phyloP scores from a whole-genome alignment of 2,329 filamentous ascomycete genomes.

The Lecanicillium sp. region DNA sequence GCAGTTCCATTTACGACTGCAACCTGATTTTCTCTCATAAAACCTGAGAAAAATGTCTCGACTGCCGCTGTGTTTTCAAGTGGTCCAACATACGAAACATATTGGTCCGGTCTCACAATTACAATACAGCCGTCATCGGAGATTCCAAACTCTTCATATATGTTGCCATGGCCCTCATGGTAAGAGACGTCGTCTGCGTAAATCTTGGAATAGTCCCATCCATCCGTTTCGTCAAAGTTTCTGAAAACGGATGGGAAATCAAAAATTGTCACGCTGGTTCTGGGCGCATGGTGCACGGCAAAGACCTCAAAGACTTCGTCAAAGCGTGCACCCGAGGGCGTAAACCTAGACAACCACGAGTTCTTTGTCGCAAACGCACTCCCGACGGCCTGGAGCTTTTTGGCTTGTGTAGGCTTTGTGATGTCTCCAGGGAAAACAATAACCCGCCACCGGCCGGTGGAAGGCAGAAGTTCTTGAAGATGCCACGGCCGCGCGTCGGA shows the following conservation, averaged over 20 bases:
- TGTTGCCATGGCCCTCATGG: constrained; percentile 42
- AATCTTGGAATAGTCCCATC: constrained; percentile 50
- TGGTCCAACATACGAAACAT: constrained; percentile 41
- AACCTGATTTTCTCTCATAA: no score
- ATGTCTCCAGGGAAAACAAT: constrained; percentile 57
- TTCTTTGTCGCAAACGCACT: constrained; percentile 23
- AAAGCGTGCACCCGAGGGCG: constrained; percentile 1
- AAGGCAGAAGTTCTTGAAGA: constrained; percentile 46
- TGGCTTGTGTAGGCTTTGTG: constrained; percentile 29
- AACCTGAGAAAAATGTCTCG: constrained; percentile 25
- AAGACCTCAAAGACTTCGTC: constrained; percentile 47
- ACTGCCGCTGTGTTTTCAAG: constrained; percentile 27
- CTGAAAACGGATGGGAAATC: constrained; percentile 43
- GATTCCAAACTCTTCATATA: constrained; percentile 53
- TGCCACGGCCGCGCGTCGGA: constrained; percentile 47
- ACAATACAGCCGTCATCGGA: constrained; percentile 47
- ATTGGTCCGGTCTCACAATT: constrained; percentile 59
- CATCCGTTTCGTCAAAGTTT: constrained; percentile 35
- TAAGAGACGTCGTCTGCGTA: constrained; percentile 47
- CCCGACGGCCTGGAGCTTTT: constrained; percentile 39
- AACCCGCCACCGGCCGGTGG: constrained; percentile 51
- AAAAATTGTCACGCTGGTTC: constrained; percentile 40
- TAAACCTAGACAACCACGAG: constrained; percentile 8
- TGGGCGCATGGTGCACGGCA: constrained; percentile 48
- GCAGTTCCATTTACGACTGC: no score